Percentiles rank a stretch among this genome's conserved stretches.
These are phyloP conservation scores for Pezicula neosporulosa DNA, from an alignment of 2,329 filamentous ascomycete genomes.

Conservation along the genomic window DNA sequence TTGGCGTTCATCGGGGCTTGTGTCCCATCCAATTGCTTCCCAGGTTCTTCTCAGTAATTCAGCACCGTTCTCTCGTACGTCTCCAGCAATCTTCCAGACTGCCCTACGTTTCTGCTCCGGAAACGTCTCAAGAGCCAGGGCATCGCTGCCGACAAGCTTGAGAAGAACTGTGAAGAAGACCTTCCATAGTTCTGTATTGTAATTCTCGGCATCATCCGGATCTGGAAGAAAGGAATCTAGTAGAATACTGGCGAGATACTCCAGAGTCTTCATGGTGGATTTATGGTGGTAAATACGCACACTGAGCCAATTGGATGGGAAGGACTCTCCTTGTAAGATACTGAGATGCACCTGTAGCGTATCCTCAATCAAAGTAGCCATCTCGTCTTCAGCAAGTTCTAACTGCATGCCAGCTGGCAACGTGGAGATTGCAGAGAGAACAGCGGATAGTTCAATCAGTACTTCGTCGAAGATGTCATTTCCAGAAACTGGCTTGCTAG, in stretches of 20 bases:
- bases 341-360: conserved; percentile 83
- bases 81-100: conserved; percentile 98
- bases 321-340: conserved; percentile 84
- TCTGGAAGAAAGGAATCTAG: conserved; percentile 82
- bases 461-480: conserved; percentile 73
- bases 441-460: conserved; percentile 81
- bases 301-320: conserved; percentile 86
- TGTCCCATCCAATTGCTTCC: conserved; percentile 97
- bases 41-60: conserved; percentile 81
- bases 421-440: conserved; percentile 79
- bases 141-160: conserved; percentile 84
- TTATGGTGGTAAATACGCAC: conserved; percentile 91
- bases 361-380: conserved; percentile 72
- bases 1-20: conserved; percentile 71
- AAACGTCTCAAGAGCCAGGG: conserved; percentile 88
- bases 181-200: conserved; percentile 93
- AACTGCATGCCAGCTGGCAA: conserved; percentile 71
- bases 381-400: conserved; percentile 70
- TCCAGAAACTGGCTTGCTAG: conserved; percentile 61
- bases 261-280: conserved; percentile 80
- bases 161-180: conserved; percentile 87
- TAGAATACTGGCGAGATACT: conserved; percentile 76
- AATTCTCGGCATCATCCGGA: conserved; percentile 76
- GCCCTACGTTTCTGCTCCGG: conserved; percentile 94
- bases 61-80: conserved; percentile 88